Evolutionary conservation across 768 basidiomycete species (phyloP), one percentile per base, ranked within the genome.

Genomic region (Leccinum barrowsii): DNA sequence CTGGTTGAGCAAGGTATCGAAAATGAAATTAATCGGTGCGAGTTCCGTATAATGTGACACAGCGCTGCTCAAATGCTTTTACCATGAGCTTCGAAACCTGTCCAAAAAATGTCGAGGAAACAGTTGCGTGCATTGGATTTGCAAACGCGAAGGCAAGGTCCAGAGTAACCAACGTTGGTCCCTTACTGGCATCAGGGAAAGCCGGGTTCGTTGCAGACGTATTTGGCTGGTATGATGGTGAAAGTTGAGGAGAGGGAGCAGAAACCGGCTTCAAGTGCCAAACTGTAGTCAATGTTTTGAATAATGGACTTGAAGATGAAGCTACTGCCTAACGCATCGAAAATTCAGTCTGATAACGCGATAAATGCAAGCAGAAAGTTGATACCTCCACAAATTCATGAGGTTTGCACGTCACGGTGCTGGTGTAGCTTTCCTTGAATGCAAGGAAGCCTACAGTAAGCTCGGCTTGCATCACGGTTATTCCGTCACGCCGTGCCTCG

Each of bases 51-150:
- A 96, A 77, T 52, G 80, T 76, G 56, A 78, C 48, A 71, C 93
- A 96, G 26, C 94, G 82, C 62, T 87, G 80, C 75, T 98, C 94
- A 65, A 99, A 99, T 1, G 95, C 94, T 54, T 87, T 77, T 22
- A 98, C 87, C 93, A 97, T 98, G 74, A 88, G 80, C 63, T 83
- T 84, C 3, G 91, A 90, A 5, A 97, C 87, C 68, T 90, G 85
- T 8, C 89, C 89, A 69, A 98, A 92, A 70, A 98, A 94, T 3
- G 85, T 77, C 21, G 86, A 80, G 4, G 92, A 90, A n/a, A 95
- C 80, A 5, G 85, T 81, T 2, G 92, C 89, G 69, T 98, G 87
- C 30, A 95, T 64, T 0, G 94, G 94, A 67, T 86, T 94, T 49
- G 89, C 82, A 70, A 98, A 98, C 24, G 89, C 84, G 72, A 90